phyloP scores from a whole-genome alignment of 805 yeast species.

The Wickerhamiella hasegawae region DNA sequence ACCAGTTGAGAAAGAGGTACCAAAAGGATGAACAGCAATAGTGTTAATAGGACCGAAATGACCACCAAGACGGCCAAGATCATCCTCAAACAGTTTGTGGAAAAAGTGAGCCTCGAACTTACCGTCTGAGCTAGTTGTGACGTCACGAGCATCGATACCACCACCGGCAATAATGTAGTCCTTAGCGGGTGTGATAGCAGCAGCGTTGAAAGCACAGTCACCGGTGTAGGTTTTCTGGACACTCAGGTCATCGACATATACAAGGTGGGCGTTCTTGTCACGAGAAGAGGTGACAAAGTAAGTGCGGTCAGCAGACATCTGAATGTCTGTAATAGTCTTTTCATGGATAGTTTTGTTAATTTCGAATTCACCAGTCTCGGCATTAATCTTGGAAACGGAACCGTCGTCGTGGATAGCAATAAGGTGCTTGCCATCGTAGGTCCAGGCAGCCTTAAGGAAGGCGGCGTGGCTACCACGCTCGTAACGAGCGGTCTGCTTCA shows the following conservation, averaged over 20 bases:
- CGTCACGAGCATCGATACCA: constrained; percentile 98
- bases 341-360: constrained; percentile 54
- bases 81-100: constrained; percentile 90
- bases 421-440: constrained; percentile 55
- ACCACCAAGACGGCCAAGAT: constrained; percentile 92
- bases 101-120: constrained; percentile 91
- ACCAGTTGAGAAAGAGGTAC: constrained; percentile 87
- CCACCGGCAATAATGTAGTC: constrained; percentile 91
- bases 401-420: constrained; percentile 87
- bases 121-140: constrained; percentile 96
- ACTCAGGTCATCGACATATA: constrained; percentile 63
- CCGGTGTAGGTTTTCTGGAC: constrained; percentile 61
- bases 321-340: constrained; percentile 65
- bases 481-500: constrained; percentile 30
- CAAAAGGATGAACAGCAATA: constrained; percentile 87
- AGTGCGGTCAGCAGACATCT: constrained; percentile 70
- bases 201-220: constrained; percentile 90
- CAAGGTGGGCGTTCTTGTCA: constrained; percentile 68
- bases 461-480: constrained; percentile 8
- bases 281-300: constrained; percentile 87
- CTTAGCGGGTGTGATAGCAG: constrained; percentile 84
- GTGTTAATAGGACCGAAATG: constrained; percentile 98
- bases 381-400: constrained; percentile 61
- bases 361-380: constrained; percentile 54
- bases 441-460: constrained; percentile 71